Evolutionary conservation across 805 yeast species (phyloP), one percentile per base, ranked within the genome.

Genomic region (Candida pseudofarinosa): DNA sequence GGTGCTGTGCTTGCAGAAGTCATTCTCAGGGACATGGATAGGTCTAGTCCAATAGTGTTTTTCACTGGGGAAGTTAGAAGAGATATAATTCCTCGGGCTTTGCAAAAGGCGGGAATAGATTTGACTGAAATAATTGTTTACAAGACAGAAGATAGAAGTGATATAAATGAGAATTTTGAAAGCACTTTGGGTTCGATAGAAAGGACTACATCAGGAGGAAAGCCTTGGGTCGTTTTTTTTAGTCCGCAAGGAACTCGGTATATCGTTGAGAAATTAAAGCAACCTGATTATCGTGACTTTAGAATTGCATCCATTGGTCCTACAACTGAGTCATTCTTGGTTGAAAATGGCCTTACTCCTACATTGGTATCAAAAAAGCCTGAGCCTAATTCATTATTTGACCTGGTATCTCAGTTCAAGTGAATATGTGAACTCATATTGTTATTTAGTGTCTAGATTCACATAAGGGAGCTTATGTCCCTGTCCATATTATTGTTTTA

Each of bases 261-360:
- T 1, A 81, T 89, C 10, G 76, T 86, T 3, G 62, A 73, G 7
- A 71, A 72, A 46, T 40, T 68, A 23, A 38, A 38, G 35, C 10
- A 43, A 31, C 15, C 18, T 13, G 37, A 39, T 8, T 34, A 39
- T n/a, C 19, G 43, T 26, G 28, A 55, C 33, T 33, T 44, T 3
- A 43, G 50, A 1, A 65, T 88, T 13, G 97, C 95, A 0, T 81
- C 90, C 3, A 91, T 91, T 44, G 98, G 98, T 0, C 97, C 97
- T 2, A 91, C 97, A 0, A 91, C 98, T 0, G 80, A 84, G 42
- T 71, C 67, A 33, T 88, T 77, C 53, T 62, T 90, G 35, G 32
- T 59, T 4, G 59, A 68, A 1, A 69, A 76, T 15, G 82, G 79
- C 0, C 58, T 91, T 2, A 49, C 36, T 0, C 87, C 90, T 1